Evolutionary conservation across 768 basidiomycete genomes (phyloP), one percentile per base, ranked within the genome.

Genomic region (Thelephora aurantiotincta): DNA sequence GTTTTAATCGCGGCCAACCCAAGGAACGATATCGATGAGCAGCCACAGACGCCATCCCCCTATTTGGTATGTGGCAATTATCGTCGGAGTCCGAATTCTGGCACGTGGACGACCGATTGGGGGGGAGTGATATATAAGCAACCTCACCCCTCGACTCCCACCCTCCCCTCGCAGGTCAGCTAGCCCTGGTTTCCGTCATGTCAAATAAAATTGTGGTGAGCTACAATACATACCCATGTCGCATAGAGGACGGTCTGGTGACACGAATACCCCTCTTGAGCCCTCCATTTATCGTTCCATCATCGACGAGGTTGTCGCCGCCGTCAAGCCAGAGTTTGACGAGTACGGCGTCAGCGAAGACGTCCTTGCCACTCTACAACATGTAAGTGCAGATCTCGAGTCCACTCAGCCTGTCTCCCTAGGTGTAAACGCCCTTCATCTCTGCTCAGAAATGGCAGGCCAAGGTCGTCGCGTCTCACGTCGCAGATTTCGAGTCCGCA

Each of bases 121-220:
- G 26, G n/a, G 52, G 51, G 58, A 50, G 56, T 57, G 54, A 58
- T 58, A 55, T 61, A 61, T 58, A 58, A 57, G 58, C 57, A 57
- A 55, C 38, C 33, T 49, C 44, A 46, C 45, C 54, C 56, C 52
- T 54, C 52, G 44, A 54, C 50, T 56, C 58, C 57, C 53, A 55
- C 62, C 54, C 53, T 58, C 60, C 62, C 65, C 56, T 60, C 59
- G 56, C 26, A 30, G 26, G n/a, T n/a, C n/a, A n/a, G n/a, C n/a
- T n/a, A n/a, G n/a, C n/a, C n/a, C 9, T 47, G 47, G 49, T 41
- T 47, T 19, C 44, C 49, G 48, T 45, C 45, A 94, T 93, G 91
- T 92, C 90, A 51, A 94, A 94, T 82, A 93, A 93, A 74, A 89
- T 91, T 73, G 91, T 94, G 80, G 90, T 92, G 77, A 87, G 86